Base-by-base conservation (phyloP, 2,329 filamentous ascomycete species). In the Fusarium sp. region DNA sequence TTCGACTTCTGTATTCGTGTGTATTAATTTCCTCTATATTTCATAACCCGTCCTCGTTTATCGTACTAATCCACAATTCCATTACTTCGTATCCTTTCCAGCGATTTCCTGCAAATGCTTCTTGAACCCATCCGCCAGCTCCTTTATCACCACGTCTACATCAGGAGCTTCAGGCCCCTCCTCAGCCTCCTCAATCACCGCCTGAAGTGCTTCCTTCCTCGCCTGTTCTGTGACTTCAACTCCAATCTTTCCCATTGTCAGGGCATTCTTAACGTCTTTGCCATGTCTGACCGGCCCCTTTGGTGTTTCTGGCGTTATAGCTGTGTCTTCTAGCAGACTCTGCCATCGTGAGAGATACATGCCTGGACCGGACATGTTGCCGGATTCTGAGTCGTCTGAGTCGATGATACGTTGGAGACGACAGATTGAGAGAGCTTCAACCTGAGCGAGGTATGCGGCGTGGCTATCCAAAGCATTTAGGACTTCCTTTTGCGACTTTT, bases 301-400 rank as follows among this genome's bases (percentile, higher is more conserved):
- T 0, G 81, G 76, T 2, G 79, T 81, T 0, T 80, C 83, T 0
- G 92, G 90, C 2, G 90, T 91, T 63, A 94, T 88, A 43, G 84
- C 76, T 0, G 91, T 92, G n/a, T 84, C 80, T 74, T 94, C 89
- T 5, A 94, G 81, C 9, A 94, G 80, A 1, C 85, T 81, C 74
- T 93, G 90, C 91, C 92, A 94, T 48, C 88, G 85, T 2, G 87
- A 83, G 23, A 94, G 84, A 73, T 91, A 94, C 45, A 91, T 86
- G 2, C 92, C 92, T 0, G 92, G 91, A 0, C 91, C 91, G 23
- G 82, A 83, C 52, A 85, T 71, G 49, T 59, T 84, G 35, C 80
- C 50, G 4, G 65, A 57, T 27, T 71, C 69, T 18, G 57, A 64
- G 39, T 68, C 71, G 6, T 72, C 63, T 3, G 73, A 72, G 53